Base-by-base conservation (phyloP, 2,329 filamentous ascomycete species). In the Colletotrichum tropicale region DNA sequence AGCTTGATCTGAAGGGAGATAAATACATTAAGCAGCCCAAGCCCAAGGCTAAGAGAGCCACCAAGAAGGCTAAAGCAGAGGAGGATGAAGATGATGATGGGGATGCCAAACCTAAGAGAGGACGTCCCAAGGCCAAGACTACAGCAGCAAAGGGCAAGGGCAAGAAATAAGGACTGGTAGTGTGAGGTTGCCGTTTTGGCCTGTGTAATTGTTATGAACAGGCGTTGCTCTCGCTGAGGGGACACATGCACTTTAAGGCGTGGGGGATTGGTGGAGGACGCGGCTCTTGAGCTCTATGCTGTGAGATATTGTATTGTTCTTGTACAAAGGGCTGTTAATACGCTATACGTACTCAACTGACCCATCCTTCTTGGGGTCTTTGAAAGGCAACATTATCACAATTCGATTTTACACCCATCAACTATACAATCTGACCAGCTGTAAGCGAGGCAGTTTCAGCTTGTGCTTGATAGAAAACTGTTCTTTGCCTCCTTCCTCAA, bases 11-110 rank as follows among this genome's bases (percentile, higher is more conserved):
- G 67, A 95, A 94, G 81, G 98, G 96, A 82, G 97, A 99, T 85
- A 98, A 98, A 85, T 98, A 98, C 81, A 96, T 98, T 83, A 98
- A 97, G 84, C 91, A 94, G 82, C 95, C 96, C 15, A 98, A 98
- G 89, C 92, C 85, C 6, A 92, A 91, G 8, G 81, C 84, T n/a
- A 88, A 87, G 80, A 87, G 86, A 78, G 76, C 83, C 1, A 78
- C 65, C 80, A 82, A 30, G 77, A 82, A 65, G 67, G 85, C 76
- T 60, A 88, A 88, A 71, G 85, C 84, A 36, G 84, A 83, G 15
- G 88, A 87, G n/a, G 89, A 89, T 8, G 87, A 85, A 21, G 88
- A 88, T 1, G 88, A 87, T 13, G 87, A 87, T 21, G 88, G 86
- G 64, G 90, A 90, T 12, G 88, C 87, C 71, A 90, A 90, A 78